A percentile compares a stretch with the other conserved stretches of the same genome.
Evolutionary conservation across 2,329 filamentous ascomycete genomes (phyloP).

Genomic region (Botrytis cinerea): DNA sequence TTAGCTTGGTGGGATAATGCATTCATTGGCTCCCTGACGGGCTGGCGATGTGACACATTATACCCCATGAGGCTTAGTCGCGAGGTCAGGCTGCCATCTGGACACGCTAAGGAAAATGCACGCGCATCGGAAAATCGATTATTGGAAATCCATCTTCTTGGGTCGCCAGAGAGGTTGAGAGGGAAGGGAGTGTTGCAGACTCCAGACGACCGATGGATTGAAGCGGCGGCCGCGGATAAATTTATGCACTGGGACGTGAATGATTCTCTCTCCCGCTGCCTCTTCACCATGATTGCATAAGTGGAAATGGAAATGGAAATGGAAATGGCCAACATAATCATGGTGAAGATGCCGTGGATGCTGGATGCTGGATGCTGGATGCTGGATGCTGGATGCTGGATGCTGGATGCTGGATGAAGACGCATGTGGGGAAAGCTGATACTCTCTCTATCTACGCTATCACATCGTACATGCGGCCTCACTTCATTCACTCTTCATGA

Average conservation of each 20-base stretch:
- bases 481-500: not conserved
- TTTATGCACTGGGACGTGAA: not conserved
- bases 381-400: not conserved
- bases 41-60: not conserved
- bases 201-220: not conserved
- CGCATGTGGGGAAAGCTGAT: slow-evolving; percentile 4
- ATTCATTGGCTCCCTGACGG: not conserved
- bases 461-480: not conserved
- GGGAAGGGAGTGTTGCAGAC: not conserved
- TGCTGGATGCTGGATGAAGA: not conserved
- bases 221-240: slow-evolving; percentile 22
- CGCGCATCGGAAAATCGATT: not conserved
- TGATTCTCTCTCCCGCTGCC: not conserved
- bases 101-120: not conserved
- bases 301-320: not conserved
- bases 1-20: not conserved
- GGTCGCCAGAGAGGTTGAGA: not conserved
- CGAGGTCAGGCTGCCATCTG: not conserved
- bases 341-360: too few species aligned
- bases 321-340: not conserved
- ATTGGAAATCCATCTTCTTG: not conserved
- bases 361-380: not conserved
- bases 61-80: slow-evolving; percentile 10
- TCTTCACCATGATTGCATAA: not conserved
- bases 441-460: not conserved